Base-by-base conservation (phyloP, 2,329 filamentous ascomycete species). In the Pleurostoma richardsiae region DNA sequence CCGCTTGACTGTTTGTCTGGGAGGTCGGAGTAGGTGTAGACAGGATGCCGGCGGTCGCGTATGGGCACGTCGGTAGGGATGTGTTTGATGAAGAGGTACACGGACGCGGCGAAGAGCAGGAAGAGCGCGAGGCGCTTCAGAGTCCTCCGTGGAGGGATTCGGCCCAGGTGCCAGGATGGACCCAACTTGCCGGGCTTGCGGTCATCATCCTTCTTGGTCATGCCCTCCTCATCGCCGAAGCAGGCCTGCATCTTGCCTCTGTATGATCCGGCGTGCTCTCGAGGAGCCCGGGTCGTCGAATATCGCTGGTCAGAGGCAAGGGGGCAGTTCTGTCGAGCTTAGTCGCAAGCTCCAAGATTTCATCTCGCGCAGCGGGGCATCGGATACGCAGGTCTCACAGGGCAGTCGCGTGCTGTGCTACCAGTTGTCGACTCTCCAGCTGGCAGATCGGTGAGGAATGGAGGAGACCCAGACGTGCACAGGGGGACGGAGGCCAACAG, bases 41-140 rank as follows among this genome's bases (percentile, higher is more conserved):
- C 54, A 4, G 71, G 69, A 29, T 64, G 69, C 41, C 66, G 67
- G 50, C 60, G 65, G 46, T 63, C 64, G 30, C 62, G 60, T 42
- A 68, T 55, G 29, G 68, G 62, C 50, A 74, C 55, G 50, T 68
- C 57, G 54, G 68, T 60, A 6, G 83, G 82, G 46, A 87, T 77
- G 59, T 85, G 79, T 54, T 77, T 76, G 58, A 85, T 65, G 58
- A 89, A 80, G 51, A 88, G 66, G 60, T 85, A 86, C 27, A 89
- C 49, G 29, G 76, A 59, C 33, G 76, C 59, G 41, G 75, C 64
- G 31, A 76, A 68, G 41, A 77, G 46, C 4, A 76, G 44, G 33
- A 68, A 70, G 4, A 79, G 47, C 10, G 71, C 58, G 30, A 82
- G 57, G 43, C 83, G 77, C 59, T 76, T 78, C 44, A 81, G 52